Evolutionary conservation across 1,139 yeast genomes (phyloP).

Genomic region (Geotrichum fermentans): DNA sequence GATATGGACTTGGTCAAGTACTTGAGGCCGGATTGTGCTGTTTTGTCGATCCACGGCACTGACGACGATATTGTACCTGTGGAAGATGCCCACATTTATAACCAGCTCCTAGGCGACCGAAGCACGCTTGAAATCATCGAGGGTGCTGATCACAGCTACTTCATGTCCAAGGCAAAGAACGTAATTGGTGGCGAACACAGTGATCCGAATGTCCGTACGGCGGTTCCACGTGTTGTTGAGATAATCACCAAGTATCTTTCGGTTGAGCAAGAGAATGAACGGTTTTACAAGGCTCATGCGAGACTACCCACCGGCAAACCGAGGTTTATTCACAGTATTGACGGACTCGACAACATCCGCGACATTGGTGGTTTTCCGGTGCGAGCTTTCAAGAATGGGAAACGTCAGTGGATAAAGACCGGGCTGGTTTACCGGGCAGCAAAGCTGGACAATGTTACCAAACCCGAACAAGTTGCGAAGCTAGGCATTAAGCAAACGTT

Average conservation of each 20-base stretch:
- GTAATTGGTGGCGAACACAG: slow-evolving; percentile 21
- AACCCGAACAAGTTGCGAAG: slow-evolving; percentile 4
- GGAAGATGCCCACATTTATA: slow-evolving; percentile 55
- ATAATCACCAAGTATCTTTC: slow-evolving; percentile 50
- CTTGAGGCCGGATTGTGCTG: slow-evolving; percentile 46
- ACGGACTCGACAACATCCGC: slow-evolving; percentile 66
- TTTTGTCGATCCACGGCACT: slow-evolving; percentile 68
- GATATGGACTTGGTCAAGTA: slow-evolving; percentile 44
- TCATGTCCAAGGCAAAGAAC: slow-evolving; percentile 3
- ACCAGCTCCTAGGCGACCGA: slow-evolving; percentile 53
- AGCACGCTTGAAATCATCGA: slow-evolving; percentile 58
- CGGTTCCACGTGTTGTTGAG: slow-evolving; percentile 52
- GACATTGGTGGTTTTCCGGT: slow-evolving; percentile 73
- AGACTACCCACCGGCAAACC: slow-evolving; percentile 12
- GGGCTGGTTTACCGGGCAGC: slow-evolving; percentile 62
- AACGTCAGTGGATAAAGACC: slow-evolving; percentile 43
- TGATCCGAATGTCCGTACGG: slow-evolving; percentile 46
- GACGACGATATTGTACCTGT: slow-evolving; percentile 62
- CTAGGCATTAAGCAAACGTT: slow-evolving; percentile 55
- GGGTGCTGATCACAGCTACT: slow-evolving; percentile 77
- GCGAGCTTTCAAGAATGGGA: neutral
- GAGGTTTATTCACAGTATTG: slow-evolving; percentile 9
- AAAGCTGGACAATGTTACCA: slow-evolving; percentile 22
- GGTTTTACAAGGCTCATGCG: slow-evolving; percentile 44
- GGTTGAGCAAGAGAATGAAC: slow-evolving; percentile 46